These are phyloP conservation scores for Phytopythium delawarense DNA, from an alignment of 352 stramenopile genomes.

Conservation along the genomic window DNA sequence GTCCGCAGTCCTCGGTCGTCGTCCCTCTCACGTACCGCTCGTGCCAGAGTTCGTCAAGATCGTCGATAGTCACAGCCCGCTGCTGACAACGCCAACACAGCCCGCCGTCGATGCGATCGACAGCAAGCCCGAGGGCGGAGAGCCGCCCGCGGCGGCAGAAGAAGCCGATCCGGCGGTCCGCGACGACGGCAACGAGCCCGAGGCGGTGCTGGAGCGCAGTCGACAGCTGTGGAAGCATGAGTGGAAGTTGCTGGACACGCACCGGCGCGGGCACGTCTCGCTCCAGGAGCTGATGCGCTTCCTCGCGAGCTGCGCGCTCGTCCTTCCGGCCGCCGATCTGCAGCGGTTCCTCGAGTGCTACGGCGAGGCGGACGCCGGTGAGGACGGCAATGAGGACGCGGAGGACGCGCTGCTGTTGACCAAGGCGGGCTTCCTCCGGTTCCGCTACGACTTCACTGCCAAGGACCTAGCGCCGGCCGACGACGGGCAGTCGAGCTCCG, in stretches of 20 bases:
- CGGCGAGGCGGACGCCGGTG: slow-evolving; percentile 14
- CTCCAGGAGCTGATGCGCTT: slow-evolving; percentile 42
- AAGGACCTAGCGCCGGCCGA: slow-evolving; percentile 5
- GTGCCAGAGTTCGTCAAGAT: slow-evolving; percentile 68
- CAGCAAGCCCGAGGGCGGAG: background rate
- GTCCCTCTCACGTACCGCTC: background rate
- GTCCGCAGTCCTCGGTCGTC: background rate
- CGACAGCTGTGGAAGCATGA: slow-evolving; percentile 37
- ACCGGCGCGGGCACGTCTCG: slow-evolving; percentile 33
- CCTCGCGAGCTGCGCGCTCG: slow-evolving; percentile 37
- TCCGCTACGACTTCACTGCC: slow-evolving; percentile 41
- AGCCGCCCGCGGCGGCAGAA: background rate
- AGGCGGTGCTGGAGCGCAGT: slow-evolving; percentile 21
- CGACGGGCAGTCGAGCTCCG: background rate
- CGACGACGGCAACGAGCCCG: slow-evolving; percentile 2
- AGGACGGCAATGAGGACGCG: slow-evolving; percentile 9
- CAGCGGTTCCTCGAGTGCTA: slow-evolving; percentile 56
- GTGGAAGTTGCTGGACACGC: slow-evolving; percentile 57
- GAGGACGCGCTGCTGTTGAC: slow-evolving; percentile 17
- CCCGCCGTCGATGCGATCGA: background rate
- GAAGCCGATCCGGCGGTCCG: background rate
- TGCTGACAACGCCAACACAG: background rate
- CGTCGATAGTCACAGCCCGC: slow-evolving; percentile 49
- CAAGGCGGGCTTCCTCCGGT: slow-evolving; percentile 46
- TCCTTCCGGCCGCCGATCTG: slow-evolving; percentile 35